phyloP scores from a whole-genome alignment of 2,329 filamentous ascomycete species.

The Bipolaris zeicola region DNA sequence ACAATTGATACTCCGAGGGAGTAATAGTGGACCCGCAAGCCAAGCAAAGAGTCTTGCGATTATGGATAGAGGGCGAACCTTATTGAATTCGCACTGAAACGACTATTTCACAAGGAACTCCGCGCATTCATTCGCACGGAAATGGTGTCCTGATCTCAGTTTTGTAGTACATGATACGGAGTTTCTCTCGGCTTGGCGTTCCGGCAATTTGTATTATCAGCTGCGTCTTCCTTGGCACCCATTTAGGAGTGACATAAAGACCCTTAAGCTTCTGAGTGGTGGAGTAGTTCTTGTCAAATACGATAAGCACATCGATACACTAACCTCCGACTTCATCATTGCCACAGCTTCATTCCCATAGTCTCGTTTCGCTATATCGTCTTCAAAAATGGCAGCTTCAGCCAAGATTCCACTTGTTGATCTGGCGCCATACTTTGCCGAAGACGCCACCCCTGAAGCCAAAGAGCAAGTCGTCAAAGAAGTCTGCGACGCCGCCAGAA shows the following conservation, averaged over 20 bases:
- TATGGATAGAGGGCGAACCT: background rate
- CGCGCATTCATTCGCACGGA: background rate
- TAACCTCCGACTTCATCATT: background rate
- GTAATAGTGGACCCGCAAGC: background rate
- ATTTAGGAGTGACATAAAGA: background rate
- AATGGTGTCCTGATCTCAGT: background rate
- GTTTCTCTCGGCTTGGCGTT: background rate
- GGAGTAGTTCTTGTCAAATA: background rate
- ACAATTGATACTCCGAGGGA: background rate
- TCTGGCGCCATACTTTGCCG: background rate
- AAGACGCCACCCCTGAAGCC: background rate
- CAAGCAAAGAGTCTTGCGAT: background rate
- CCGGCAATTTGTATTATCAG: background rate
- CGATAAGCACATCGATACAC: background rate
- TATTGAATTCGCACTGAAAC: background rate
- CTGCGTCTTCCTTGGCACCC: background rate
- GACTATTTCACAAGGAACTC: background rate
- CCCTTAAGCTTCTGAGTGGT: background rate
- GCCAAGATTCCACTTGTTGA: background rate
- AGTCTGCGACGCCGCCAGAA: background rate
- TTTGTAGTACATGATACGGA: background rate
- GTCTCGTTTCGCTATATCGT: background rate
- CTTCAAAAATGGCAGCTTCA: background rate
- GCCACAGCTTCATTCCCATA: background rate
- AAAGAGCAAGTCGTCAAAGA: background rate